Percentiles rank a stretch among this genome's conserved stretches.
phyloP scores from a whole-genome alignment of 2,329 filamentous ascomycete genomes.

The Mycocentrospora acerina region DNA sequence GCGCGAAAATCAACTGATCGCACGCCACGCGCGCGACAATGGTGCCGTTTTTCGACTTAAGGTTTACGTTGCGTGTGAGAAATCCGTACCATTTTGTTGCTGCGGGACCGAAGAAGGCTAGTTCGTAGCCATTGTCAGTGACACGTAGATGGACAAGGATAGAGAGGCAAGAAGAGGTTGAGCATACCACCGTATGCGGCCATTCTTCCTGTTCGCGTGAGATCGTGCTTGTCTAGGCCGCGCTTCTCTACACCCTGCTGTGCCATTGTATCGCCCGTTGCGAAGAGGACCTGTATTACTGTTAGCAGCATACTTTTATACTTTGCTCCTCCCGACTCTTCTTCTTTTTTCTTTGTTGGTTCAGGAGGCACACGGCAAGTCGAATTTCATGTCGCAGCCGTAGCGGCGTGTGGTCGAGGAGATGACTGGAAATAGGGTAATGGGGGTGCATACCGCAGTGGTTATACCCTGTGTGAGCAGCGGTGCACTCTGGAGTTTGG shows the following conservation, averaged over 20 bases:
- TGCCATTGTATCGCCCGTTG: conserved; percentile 84
- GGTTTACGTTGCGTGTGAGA: conserved; percentile 67
- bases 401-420: neutral
- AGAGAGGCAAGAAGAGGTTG: conserved; percentile 1
- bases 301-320: too few species aligned
- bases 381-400: neutral
- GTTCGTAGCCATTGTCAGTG: conserved; percentile 16
- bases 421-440: neutral
- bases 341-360: neutral
- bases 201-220: conserved; percentile 74
- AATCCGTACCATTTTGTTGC: conserved; percentile 86
- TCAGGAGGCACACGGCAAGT: too few species aligned
- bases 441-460: conserved; percentile 61
- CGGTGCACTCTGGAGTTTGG: conserved; percentile 75
- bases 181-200: conserved; percentile 69
- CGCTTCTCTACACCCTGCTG: conserved; percentile 87
- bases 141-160: conserved; percentile 1
- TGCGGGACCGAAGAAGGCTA: conserved; percentile 81
- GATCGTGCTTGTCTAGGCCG: conserved; percentile 72
- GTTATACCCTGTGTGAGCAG: conserved; percentile 89
- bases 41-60: conserved; percentile 67
- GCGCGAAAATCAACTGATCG: conserved; percentile 83
- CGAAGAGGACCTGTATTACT: conserved; percentile 71
- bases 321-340: neutral
- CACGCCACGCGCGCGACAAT: conserved; percentile 72